Evolutionary conservation across 495 filamentous ascomycete genomes (phyloP), one percentile per base, ranked within the genome.

Genomic region (Alectoria sarmentosa): DNA sequence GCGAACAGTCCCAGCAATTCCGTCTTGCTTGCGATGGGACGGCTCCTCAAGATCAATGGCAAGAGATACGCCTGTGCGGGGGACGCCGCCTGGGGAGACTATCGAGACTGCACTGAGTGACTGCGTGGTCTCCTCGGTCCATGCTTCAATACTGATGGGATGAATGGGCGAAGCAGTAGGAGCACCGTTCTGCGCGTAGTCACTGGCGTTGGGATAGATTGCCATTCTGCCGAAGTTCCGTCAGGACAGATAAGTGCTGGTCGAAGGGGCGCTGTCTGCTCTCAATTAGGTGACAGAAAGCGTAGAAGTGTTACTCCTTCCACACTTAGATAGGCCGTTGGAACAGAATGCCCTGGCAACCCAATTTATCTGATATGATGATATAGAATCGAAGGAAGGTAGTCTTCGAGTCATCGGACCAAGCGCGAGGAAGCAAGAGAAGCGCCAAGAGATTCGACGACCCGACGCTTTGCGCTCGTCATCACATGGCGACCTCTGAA

Each of bases 1-100:
- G 30, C 17, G 48, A 37, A 26, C 49, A 44, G 37, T 52, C 13
- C 30, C 54, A 26, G 46, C 46, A 14, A 23, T 14, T 26, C n/a
- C 56, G 28, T 34, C 61, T 26, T 46, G 55, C 49, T 52, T 49
- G 26, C 26, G 39, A 34, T 46, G 60, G 30, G 59, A n/a, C 17
- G 65, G 38, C 58, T 82, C 80, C 66, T 83, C 80, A 32, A 83
- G 74, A 2, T 82, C 81, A 39, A 84, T 83, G 11, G 80, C 75
- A 55, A 84, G 68, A 17, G 77, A 69, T 34, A 76, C 73, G 23
- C 77, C 74, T 15, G 76, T 67, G 23, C 79, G 79, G 23, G 76
- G 76, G 56, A 76, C 61, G 30, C 48, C 41, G 59, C 52, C 34
- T 67, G 68, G n/a, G 21, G 71, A 64, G 38, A 76, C 76, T 8